phyloP scores from a whole-genome alignment of 768 basidiomycete species.

The Trichaptum fuscoviolaceum region DNA sequence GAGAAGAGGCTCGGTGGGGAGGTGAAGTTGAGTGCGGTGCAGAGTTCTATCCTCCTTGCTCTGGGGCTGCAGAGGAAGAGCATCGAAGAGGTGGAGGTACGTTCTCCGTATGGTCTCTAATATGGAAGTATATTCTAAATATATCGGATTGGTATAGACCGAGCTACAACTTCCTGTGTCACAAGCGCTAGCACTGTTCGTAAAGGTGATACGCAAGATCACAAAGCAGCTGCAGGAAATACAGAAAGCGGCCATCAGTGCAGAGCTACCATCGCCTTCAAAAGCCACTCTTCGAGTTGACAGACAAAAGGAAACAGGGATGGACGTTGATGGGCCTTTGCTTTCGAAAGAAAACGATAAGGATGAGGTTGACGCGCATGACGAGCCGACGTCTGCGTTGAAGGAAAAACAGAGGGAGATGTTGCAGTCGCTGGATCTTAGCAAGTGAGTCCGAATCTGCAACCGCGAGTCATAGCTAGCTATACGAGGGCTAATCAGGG shows the following conservation, averaged over 20 bases:
- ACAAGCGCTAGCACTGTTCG: conserved; percentile 86
- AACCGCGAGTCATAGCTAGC: conserved; percentile 2
- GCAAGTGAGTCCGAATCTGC: conserved; percentile 53
- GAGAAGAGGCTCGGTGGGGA: conserved; percentile 56
- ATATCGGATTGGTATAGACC: conserved; percentile 32
- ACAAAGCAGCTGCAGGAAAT: conserved; percentile 69
- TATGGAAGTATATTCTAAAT: conserved; percentile 3
- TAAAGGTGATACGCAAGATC: conserved; percentile 84
- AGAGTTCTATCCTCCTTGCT: conserved; percentile 86
- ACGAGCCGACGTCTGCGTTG: conserved; percentile 48
- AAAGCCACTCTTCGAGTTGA: conserved; percentile 22
- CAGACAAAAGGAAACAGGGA: conserved; percentile 36
- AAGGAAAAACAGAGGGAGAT: conserved; percentile 78
- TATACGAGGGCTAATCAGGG: conserved; percentile 5
- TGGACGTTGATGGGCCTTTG: conserved; percentile 62
- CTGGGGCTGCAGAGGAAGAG: conserved; percentile 86
- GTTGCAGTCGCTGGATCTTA: conserved; percentile 82
- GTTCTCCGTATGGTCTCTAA: conserved; percentile 15
- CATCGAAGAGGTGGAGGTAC: conserved; percentile 84
- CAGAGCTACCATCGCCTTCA: conserved; percentile 47
- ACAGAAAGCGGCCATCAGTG: conserved; percentile 71
- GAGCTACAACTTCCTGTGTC: conserved; percentile 83
- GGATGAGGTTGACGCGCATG: conserved; percentile 51
- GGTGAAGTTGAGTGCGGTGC: conserved; percentile 75
- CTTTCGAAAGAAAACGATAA: neutral